Evolutionary conservation across 768 basidiomycete genomes (phyloP).

Genomic region (Boletus subcaerulescens): DNA sequence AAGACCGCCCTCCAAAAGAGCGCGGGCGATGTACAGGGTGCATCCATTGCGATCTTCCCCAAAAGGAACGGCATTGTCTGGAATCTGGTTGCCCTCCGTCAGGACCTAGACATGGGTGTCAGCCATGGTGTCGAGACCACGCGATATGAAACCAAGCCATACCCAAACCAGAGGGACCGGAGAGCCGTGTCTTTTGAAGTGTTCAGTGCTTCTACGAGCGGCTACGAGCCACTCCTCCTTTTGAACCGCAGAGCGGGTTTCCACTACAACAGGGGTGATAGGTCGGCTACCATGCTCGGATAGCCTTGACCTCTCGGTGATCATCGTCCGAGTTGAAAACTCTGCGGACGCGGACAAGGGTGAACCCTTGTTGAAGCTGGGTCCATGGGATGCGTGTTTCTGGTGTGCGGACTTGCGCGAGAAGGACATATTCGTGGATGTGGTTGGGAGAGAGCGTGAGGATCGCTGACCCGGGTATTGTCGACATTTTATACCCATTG

Average conservation of each 20-base stretch:
- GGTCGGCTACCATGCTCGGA: constrained; percentile 19
- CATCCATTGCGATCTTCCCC: constrained; percentile 30
- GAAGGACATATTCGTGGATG: constrained; percentile 18
- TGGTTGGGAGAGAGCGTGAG: neutral
- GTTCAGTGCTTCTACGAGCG: constrained; percentile 29
- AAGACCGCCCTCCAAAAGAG: constrained; percentile 30
- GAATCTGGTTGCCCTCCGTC: constrained; percentile 31
- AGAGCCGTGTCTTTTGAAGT: constrained; percentile 29
- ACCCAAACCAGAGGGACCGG: constrained; percentile 34
- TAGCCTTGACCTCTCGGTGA: constrained; percentile 11
- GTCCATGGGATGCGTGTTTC: constrained; percentile 1
- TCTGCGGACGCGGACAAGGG: constrained; percentile 15
- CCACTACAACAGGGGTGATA: constrained; percentile 10
- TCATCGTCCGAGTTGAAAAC: neutral
- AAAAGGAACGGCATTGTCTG: constrained; percentile 34
- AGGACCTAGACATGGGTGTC: constrained; percentile 16
- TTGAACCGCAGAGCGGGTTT: constrained; percentile 15
- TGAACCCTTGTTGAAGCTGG: constrained; percentile 1
- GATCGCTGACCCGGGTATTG: neutral
- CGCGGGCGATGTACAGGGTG: constrained; percentile 30
- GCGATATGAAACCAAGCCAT: neutral
- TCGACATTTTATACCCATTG: constrained; percentile 15
- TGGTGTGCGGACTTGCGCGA: constrained; percentile 8
- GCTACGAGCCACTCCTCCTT: constrained; percentile 29
- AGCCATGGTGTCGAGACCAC: neutral